phyloP scores from a whole-genome alignment of 2,329 filamentous ascomycete species.

The Cladosporium cucumerinum region DNA sequence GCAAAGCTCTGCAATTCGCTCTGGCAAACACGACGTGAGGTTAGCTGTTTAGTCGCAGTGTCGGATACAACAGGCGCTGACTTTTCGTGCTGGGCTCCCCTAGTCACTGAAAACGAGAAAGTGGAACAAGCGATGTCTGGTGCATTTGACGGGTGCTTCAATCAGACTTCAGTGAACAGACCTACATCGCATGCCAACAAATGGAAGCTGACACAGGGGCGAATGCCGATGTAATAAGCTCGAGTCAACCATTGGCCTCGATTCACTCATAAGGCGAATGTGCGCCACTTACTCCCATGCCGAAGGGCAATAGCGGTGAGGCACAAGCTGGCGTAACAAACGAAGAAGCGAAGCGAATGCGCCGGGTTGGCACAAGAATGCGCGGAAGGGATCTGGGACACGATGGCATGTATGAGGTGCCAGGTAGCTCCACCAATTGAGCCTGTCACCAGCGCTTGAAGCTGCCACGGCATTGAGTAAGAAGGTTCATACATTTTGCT shows the following conservation, averaged over 20 bases:
- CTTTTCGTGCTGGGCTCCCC: not conserved
- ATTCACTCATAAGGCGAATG: not conserved
- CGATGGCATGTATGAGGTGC: not conserved
- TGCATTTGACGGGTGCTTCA: not conserved
- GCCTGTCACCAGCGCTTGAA: not conserved
- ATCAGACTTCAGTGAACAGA: not conserved
- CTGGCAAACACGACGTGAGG: not conserved
- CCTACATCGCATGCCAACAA: not conserved
- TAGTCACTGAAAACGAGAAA: not conserved
- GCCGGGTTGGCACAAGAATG: conserved; percentile 3
- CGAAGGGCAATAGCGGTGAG: conserved; percentile 10
- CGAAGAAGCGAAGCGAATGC: not conserved
- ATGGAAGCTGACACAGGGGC: not conserved
- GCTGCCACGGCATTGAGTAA: not conserved
- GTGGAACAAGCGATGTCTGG: not conserved
- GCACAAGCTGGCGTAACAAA: not conserved
- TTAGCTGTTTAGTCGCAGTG: not conserved
- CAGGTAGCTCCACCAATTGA: not conserved
- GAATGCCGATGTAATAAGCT: not conserved
- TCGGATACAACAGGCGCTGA: not conserved
- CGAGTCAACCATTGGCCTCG: not conserved
- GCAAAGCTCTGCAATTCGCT: not conserved
- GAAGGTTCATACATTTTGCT: not conserved
- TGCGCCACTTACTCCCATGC: conserved; percentile 9
- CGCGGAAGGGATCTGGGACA: not conserved